Base-by-base conservation (phyloP, 441 rosid species). In the Gossypium lobatum region DNA sequence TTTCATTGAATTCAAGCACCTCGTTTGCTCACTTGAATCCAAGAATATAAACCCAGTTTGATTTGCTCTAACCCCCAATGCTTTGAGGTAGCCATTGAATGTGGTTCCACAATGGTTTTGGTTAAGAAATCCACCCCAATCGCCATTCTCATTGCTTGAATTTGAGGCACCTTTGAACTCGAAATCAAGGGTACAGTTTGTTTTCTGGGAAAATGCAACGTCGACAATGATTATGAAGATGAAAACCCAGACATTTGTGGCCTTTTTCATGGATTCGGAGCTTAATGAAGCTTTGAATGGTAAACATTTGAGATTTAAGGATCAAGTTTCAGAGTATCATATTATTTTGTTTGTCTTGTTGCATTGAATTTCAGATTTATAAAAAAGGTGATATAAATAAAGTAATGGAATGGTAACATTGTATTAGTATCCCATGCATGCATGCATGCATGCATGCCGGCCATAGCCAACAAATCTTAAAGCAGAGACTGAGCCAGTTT, bases 71-170 rank as follows among this genome's bases (percentile, higher is more conserved):
- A 0, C 8, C 11, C 83, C 82, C 23, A 85, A 72, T 13, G 79
- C 80, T 18, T 65, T 53, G 39, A 87, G 81, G 66, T 81, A 84
- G 20, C 70, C 57, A 4, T 25, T 54, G 62, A 83, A 80, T 31
- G 73, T 78, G 60, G 70, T 73, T 52, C 76, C 82, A 68, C 86
- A 80, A 73, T 82, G 81, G 18, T 61, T 76, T 67, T 59, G 14
- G 50, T 52, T 23, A 17, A 82, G 79, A 72, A 85, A 79, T 2
- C 86, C 85, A 8, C 83, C 84, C 90, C 74, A 71, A 26, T 80
- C 82, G 63, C 84, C 79, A 45, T 14, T 79, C 39, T 39, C 70
- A 26, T 79, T 82, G 23, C 31, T 78, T 10, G 79, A 16, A 39
- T 39, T 13, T 20, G 48, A 26, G 0, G 68, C n/a, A n/a, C 53